Evolutionary conservation across 495 filamentous ascomycete genomes (phyloP), one percentile per base, ranked within the genome.

Genomic region (Penicillium paradoxum): DNA sequence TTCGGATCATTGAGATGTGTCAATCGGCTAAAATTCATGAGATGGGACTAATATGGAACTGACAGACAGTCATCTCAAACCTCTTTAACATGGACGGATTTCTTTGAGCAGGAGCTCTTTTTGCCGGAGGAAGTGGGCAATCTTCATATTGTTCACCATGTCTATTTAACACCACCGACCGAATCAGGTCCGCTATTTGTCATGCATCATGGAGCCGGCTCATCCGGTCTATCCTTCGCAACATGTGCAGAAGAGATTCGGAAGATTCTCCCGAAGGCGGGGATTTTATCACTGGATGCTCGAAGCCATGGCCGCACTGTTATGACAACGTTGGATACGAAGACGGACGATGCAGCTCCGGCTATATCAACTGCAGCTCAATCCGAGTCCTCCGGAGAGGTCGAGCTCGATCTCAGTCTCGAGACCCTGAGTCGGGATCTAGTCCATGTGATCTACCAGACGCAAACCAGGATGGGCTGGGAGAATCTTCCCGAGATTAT

Each of bases 181-280:
- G 55, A 60, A 18, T 75, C 76, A 30, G 85, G 84, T 0, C 91
- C 92, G 0, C 78, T 99, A 4, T 92, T 96, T 63, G 84, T 96
- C 42, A 85, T 82, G 68, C 91, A 96, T 58, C 91, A 96, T 69
- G 91, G 91, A 17, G 91, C 89, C 36, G 91, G 91, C 30, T 95
- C 91, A 10, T 92, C 89, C 0, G 91, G 86, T 13, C 78, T 95
- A 19, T 92, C 91, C 3, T 96, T 95, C 67, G 89, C 90, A 21
- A 76, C 89, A 4, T 84, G 96, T 49, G 82, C 85, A 6, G 71
- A 80, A 11, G 85, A 92, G 58, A 82, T 97, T 41, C 82, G 86
- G 19, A 89, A 87, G 66, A 74, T 80, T 14, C 74, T 96, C 21
- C 90, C 95, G 4, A 74, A 83, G 19, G 90, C 90, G 6, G 93